These are phyloP conservation scores for Adansonia rubrostipa DNA, from an alignment of 441 rosid species.

Conservation along the genomic window DNA sequence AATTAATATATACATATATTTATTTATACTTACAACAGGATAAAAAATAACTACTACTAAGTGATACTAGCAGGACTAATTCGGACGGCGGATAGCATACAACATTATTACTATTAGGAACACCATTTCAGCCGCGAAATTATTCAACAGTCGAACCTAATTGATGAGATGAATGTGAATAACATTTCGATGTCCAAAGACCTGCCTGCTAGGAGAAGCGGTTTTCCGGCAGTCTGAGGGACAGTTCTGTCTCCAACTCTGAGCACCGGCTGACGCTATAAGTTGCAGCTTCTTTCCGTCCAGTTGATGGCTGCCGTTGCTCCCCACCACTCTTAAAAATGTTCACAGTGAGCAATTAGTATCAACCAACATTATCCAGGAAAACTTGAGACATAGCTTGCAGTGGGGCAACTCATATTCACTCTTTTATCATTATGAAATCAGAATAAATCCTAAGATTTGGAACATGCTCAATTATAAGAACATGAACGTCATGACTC, in stretches of 20 bases:
- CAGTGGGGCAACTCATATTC: not conserved
- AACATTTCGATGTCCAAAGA: not conserved
- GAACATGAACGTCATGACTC: not conserved
- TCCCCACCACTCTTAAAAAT: not conserved
- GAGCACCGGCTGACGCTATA: slow-evolving; percentile 30
- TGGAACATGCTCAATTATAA: not conserved
- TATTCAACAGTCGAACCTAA: not conserved
- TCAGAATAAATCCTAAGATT: not conserved
- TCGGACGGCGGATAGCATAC: too few relatives aligned
- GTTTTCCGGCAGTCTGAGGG: slow-evolving; percentile 56
- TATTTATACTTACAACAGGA: too few relatives aligned
- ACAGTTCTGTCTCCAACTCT: slow-evolving; percentile 61
- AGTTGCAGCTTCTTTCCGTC: slow-evolving; percentile 24
- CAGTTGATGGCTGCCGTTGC: slow-evolving; percentile 31
- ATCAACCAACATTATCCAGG: not conserved
- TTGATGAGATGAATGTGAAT: not conserved
- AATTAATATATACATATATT: too few relatives aligned
- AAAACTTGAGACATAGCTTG: not conserved
- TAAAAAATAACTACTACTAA: too few relatives aligned
- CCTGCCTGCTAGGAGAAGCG: not conserved
- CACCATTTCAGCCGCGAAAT: not conserved
- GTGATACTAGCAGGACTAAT: too few relatives aligned
- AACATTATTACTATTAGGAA: not conserved
- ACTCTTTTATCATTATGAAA: not conserved
- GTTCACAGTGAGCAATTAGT: not conserved